Percentiles rank a stretch among this genome's conserved stretches.
Evolutionary conservation across 768 basidiomycete genomes (phyloP).

Genomic region (Mycena vitilis): DNA sequence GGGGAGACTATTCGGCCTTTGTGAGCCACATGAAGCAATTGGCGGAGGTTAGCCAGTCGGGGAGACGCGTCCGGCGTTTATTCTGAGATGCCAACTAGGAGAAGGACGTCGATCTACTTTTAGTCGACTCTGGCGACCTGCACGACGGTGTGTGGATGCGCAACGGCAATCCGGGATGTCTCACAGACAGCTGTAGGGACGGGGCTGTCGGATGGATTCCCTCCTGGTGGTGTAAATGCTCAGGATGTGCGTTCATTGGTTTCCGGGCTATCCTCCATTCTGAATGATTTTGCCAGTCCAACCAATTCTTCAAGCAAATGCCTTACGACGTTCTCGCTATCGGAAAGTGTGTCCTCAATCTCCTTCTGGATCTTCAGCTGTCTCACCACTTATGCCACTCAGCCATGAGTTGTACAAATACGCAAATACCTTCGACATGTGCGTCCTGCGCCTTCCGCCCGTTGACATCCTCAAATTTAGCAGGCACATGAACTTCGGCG

Average conservation of each 20-base stretch:
- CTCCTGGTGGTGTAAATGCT: constrained; percentile 75
- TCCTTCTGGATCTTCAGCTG: not conserved
- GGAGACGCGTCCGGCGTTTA: not conserved
- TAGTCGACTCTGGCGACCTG: constrained; percentile 84
- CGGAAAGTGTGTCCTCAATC: constrained; percentile 72
- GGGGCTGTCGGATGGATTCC: constrained; percentile 82
- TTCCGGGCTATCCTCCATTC: not conserved
- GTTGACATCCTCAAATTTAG: constrained; percentile 6
- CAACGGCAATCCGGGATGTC: not conserved
- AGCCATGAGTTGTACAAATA: constrained; percentile 90
- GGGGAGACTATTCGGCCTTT: constrained; percentile 88
- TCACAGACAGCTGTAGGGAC: constrained; percentile 58
- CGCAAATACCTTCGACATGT: constrained; percentile 76
- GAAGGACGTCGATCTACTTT: constrained; percentile 83
- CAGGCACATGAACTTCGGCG: constrained; percentile 75
- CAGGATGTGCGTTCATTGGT: constrained; percentile 64
- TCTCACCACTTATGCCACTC: not conserved
- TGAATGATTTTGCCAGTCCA: constrained; percentile 59
- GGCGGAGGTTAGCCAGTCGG: constrained; percentile 52
- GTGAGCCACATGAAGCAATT: constrained; percentile 83
- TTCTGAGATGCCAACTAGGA: constrained; percentile 40
- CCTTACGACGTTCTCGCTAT: constrained; percentile 88
- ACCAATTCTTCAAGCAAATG: constrained; percentile 76
- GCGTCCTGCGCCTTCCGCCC: constrained; percentile 18
- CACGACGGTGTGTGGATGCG: constrained; percentile 65